These are phyloP conservation scores for Cercospora janseana DNA, from an alignment of 2,329 filamentous ascomycete species.

Conservation along the genomic window DNA sequence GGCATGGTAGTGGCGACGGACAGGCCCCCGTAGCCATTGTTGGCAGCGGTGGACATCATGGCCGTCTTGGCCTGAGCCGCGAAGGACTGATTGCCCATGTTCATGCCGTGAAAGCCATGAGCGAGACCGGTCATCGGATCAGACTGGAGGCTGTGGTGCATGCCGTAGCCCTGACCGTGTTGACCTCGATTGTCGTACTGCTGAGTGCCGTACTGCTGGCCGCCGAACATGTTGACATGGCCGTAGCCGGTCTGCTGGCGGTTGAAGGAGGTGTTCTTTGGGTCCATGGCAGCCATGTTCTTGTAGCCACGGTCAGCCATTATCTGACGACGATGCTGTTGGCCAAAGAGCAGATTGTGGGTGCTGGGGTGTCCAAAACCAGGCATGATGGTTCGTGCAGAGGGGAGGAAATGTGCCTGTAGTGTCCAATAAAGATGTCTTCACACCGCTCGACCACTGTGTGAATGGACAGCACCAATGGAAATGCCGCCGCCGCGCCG, in stretches of 20 bases:
- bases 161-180: slow-evolving; percentile 37
- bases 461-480: slow-evolving; percentile 14
- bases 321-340: slow-evolving; percentile 21
- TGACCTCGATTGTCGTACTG: slow-evolving; percentile 35
- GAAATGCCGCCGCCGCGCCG: slow-evolving; percentile 15
- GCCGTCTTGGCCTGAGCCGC: slow-evolving; percentile 38
- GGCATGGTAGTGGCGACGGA: slow-evolving; percentile 32
- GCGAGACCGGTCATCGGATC: slow-evolving; percentile 39
- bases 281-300: slow-evolving; percentile 38
- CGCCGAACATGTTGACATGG: slow-evolving; percentile 32
- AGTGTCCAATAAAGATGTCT: slow-evolving; percentile 7
- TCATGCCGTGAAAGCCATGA: slow-evolving; percentile 44
- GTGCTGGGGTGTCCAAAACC: slow-evolving; percentile 16
- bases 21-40: slow-evolving; percentile 33
- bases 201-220: slow-evolving; percentile 34
- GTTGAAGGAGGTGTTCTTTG: slow-evolving; percentile 36
- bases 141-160: slow-evolving; percentile 34
- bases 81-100: slow-evolving; percentile 38
- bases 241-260: slow-evolving; percentile 34
- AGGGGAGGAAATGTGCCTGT: too few species aligned
- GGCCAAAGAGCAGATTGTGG: slow-evolving; percentile 23
- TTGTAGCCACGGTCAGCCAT: slow-evolving; percentile 25
- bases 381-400: slow-evolving; percentile 20
- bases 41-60: slow-evolving; percentile 34
- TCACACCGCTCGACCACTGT: slow-evolving; percentile 18